Evolutionary conservation across 192 early-diverging fungal genomes (phyloP).

Genomic region (Backusella westeae): DNA sequence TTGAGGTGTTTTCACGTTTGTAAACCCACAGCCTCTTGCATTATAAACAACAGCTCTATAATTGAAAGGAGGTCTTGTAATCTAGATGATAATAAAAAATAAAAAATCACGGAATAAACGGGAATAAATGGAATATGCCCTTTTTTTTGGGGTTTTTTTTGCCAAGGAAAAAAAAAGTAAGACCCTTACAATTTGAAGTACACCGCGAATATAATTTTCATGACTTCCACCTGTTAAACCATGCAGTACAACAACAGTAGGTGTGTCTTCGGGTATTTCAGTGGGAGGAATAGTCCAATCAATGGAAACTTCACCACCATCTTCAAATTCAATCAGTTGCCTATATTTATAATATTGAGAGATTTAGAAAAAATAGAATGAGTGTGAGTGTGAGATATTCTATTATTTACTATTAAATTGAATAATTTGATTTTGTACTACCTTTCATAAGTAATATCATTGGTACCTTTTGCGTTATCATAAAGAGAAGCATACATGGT

Average conservation of each 20-base stretch:
- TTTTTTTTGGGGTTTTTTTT: neutral
- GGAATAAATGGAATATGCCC: neutral
- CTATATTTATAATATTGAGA: neutral
- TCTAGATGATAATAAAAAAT: slow-evolving; percentile 3
- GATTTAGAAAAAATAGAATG: neutral
- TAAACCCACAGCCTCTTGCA: slow-evolving; percentile 85
- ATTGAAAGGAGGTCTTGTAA: slow-evolving; percentile 52
- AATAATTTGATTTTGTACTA: slow-evolving; percentile 32
- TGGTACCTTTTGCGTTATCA: slow-evolving; percentile 30
- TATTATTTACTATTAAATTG: neutral
- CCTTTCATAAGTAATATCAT: slow-evolving; percentile 62
- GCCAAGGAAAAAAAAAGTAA: slow-evolving; percentile 2
- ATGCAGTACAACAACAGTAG: slow-evolving; percentile 82
- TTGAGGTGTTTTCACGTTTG: slow-evolving; percentile 71
- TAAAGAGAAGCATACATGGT: slow-evolving; percentile 65
- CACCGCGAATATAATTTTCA: slow-evolving; percentile 82
- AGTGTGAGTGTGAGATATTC: neutral
- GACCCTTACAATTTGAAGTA: slow-evolving; percentile 55
- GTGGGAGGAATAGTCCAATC: slow-evolving; percentile 74
- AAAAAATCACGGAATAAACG: neutral
- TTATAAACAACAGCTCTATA: slow-evolving; percentile 86
- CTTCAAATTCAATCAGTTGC: slow-evolving; percentile 57
- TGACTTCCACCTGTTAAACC: slow-evolving; percentile 92
- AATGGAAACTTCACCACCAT: slow-evolving; percentile 84
- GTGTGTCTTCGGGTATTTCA: slow-evolving; percentile 61